Base-by-base conservation (phyloP, 495 filamentous ascomycete species). In the Neurospora tetraspora region DNA sequence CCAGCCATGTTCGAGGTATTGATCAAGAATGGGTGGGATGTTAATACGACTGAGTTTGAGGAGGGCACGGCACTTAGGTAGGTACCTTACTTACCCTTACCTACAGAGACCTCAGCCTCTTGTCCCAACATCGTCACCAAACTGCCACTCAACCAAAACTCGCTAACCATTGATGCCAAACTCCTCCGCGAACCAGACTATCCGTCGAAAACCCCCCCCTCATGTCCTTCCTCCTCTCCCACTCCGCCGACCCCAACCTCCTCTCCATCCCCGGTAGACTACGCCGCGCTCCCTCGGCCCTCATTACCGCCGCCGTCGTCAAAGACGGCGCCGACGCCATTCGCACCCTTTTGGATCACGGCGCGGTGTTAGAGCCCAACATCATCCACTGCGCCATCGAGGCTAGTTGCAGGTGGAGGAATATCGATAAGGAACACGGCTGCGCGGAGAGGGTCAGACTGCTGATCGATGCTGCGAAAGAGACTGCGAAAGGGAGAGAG, bases 401-500 rank as follows among this genome's bases (percentile, higher is more conserved):
- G n/a, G n/a, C 43, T 1, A 47, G n/a, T 47, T 47, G n/a, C n/a
- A 2, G 9, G 0, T 47, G 43, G 43, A 4, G 18, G 0, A 43
- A 43, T 9, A 38, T 16, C 1, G n/a, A 20, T 1, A 2, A 47
- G 4, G 43, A 47, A 1, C n/a, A 2, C n/a, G 1, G 1, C n/a
- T 47, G 43, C 9, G n/a, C 43, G 9, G n/a, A 47, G n/a, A 20
- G 43, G 4, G 43, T 47, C 8, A 20, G 43, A 23, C n/a, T 23
- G 1, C 43, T 47, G 0, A 47, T 47, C 9, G 43, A 47, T 23
- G 43, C 43, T 23, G 10, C 43, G 10, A 47, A 11, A 47, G 0
- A 2, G n/a, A 47, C 9, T 0, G 10, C 43, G 10, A 47, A 11
- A 47, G 0, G 0, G n/a, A 47, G 4, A 0, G 0, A 12, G 4